Conservation (phyloP, 495 filamentous ascomycete species). For the Saxophila tyrrhenica region DNA sequence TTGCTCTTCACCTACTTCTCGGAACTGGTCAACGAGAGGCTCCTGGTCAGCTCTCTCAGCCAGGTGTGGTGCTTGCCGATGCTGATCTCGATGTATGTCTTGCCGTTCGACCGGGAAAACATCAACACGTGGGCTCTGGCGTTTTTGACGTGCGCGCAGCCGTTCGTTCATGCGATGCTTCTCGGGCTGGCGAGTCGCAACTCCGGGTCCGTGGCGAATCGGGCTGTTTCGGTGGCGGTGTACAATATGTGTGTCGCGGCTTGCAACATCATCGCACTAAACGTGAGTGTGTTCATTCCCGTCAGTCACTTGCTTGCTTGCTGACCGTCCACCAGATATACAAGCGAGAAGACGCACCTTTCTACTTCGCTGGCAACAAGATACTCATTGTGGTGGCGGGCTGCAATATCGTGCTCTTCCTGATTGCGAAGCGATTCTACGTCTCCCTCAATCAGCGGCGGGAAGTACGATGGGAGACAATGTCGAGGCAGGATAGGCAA, state of each 20-base stretch:
- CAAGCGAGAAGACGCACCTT: conserved; percentile 28
- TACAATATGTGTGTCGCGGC: conserved; percentile 39
- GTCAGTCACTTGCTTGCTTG: background rate
- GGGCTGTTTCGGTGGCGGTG: conserved; percentile 35
- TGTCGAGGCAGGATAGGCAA: conserved; percentile 27
- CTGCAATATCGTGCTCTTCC: conserved; percentile 28
- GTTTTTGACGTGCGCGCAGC: conserved; percentile 26
- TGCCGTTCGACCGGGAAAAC: conserved; percentile 24
- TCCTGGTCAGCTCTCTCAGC: conserved; percentile 38
- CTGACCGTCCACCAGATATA: conserved; percentile 25
- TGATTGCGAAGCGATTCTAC: conserved; percentile 27
- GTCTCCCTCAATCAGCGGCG: conserved; percentile 29
- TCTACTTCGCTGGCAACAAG: conserved; percentile 35
- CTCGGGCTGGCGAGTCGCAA: conserved; percentile 37
- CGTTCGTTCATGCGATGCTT: conserved; percentile 38
- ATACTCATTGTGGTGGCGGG: conserved; percentile 30
- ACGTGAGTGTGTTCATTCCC: conserved; percentile 9
- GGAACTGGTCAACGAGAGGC: conserved; percentile 45
- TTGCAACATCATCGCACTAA: conserved; percentile 28
- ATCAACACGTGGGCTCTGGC: conserved; percentile 8
- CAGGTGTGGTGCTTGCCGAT: conserved; percentile 49
- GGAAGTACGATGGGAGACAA: conserved; percentile 29
- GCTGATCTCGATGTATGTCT: conserved; percentile 37
- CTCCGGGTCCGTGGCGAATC: conserved; percentile 33
- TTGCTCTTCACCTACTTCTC: conserved; percentile 47